Evolutionary conservation across 2,329 filamentous ascomycete genomes (phyloP), one percentile per base, ranked within the genome.

Genomic region (Curvularia lunata): DNA sequence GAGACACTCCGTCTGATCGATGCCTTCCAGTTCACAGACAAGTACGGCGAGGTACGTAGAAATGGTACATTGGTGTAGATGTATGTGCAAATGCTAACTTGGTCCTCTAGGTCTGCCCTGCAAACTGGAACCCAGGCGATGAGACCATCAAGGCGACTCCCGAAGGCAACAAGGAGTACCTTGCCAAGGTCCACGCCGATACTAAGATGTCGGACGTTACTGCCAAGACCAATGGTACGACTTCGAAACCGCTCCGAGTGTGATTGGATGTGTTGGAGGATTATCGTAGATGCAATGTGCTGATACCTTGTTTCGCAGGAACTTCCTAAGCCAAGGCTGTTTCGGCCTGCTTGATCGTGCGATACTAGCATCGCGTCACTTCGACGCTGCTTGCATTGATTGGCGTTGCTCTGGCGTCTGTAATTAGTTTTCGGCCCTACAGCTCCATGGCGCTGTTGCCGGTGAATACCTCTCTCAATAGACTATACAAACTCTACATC

Each of bases 1-100:
- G 86, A 89, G 78, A 84, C 85, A 1, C 80, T 87, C 66, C 85
- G 86, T 38, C 73, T 84, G 32, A 75, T 84, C 52, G 82, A 84
- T 59, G 82, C 82, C 25, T 80, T 84, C 67, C 77, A 81, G 61
- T 78, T 78, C 68, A 77, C 74, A 38, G 77, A 78, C 65, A 77
- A 78, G 62, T 78, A 78, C 63, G 76, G 77, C 67, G 77, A 78
- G 67, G 69, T 72, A 59, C 30, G 63, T 58, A 19, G 5, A 10
- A 25, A 19, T 21, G 27, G 13, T 34, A 27, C 13, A 9, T n/a
- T 10, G 16, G 19, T 30, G 4, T 55, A 30, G 5, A 30, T 27
- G 41, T 10, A 23, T n/a, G 38, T 53, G 10, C 51, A 45, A 40
- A 37, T 51, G 18, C 57, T 60, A 23, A 62, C 48, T 21, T 32